Base-by-base conservation (phyloP, 2,329 filamentous ascomycete species). In the Cladosporium oxysporum region DNA sequence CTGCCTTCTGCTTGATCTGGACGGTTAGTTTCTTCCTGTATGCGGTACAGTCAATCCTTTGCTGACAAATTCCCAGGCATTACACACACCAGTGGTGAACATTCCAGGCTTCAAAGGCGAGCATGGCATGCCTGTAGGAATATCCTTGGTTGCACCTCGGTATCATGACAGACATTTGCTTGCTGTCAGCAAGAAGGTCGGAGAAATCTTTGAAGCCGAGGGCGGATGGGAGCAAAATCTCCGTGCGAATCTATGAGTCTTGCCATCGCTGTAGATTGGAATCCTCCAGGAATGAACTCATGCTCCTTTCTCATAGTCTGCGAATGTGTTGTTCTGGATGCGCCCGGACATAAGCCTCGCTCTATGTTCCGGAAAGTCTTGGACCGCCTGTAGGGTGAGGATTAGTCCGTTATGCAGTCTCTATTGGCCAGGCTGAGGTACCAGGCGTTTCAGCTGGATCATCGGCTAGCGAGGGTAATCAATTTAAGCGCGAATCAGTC, bases 81-180 rank as follows among this genome's bases (percentile, higher is more conserved):
- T 90, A 16, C 88, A 90, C 67, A 84, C 81, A 0, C 88, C 88
- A 0, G 85, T 87, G 0, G 75, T 90, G n/a, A 90, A 90, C 66
- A 74, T 90, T 0, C 87, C 87, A 0, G 88, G 87, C 0, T 90
- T 90, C 69, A 75, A 79, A 37, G 87, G 88, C 0, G 78, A 79
- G 33, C 80, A 84, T 66, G 82, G 80, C 0, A 75, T 90, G 80
- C 88, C 88, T 0, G 81, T 90, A 44, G 88, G 88, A 0, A 69
- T 87, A 23, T 85, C 83, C 0, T 71, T 87, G 1, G 81, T 87
- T 0, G 79, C 79, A 0, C 77, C 81, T 1, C 75, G 83, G 26
- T 85, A 82, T 67, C 68, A 72, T 5, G 83, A 85, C 68, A 73
- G 76, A 52, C 78, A 77, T 64, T 69, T 84, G 29, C 69, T 85